Evolutionary conservation across 2,329 filamentous ascomycete species (phyloP), one percentile per base, ranked within the genome.

Genomic region (Hypomyces rosellus): DNA sequence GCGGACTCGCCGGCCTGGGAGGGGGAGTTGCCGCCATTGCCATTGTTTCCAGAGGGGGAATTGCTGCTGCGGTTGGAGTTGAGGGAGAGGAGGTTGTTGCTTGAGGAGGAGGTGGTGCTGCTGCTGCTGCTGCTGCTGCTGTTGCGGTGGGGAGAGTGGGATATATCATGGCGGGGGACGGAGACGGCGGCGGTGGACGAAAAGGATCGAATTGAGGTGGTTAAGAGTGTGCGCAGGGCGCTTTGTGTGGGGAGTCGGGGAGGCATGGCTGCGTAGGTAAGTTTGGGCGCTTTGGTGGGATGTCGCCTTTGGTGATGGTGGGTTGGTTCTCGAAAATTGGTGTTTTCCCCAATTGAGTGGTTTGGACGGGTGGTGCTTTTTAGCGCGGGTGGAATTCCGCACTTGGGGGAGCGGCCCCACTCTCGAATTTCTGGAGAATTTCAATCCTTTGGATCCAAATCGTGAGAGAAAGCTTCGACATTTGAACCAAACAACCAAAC

Each of bases 211-310:
- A 57, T 13, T 48, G 59, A 36, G 46, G n/a, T 55, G 47, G 49
- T 45, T 12, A 34, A 55, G 33, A 46, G 40, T 14, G 59, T 54
- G 56, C 60, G 58, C 9, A 60, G 36, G 43, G 55, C 55, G 45
- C 60, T 55, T 18, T 20, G 20, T 20, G 51, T 36, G 16, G 67
- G 61, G 60, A 74, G 62, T 58, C 70, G 63, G 15, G 69, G 69
- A 50, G 70, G 67, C 73, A 76, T 76, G 16, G 8, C 4, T 30
- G 18, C n/a, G 42, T 18, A 20, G 43, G n/a, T n/a, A n/a, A n/a
- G n/a, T n/a, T n/a, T 39, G 44, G 34, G 5, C 18, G 5, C 34
- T 37, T 22, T 48, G 50, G 46, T 48, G 50, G 18, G 36, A 45
- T 52, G 46, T 48, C 20, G 16, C 20, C 16, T 9, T 8, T 25